Base-by-base conservation (phyloP, 1,284 basidiomycete species). In the Fomes fomentarius region DNA sequence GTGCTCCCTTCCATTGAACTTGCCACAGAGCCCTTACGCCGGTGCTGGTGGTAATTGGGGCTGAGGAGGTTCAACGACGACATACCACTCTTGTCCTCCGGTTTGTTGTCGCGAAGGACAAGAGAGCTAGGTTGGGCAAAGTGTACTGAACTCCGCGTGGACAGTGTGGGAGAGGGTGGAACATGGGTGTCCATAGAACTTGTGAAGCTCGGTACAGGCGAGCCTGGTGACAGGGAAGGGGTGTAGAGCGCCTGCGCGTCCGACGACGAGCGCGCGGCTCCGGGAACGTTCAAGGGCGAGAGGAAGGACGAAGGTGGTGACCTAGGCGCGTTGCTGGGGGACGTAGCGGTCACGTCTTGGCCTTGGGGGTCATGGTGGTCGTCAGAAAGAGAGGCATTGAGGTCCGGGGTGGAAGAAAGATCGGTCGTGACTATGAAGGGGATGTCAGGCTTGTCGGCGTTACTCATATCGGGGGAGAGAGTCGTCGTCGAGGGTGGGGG, bases 161-260 rank as follows among this genome's bases (percentile, higher is more conserved):
- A 89, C 10, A 89, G 75, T 0, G 89, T 90, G 1, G 89, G 89
- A 0, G 88, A 91, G 0, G 89, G 87, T 0, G 87, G 89, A 0
- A 72, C 70, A 35, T 51, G 63, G 19, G 37, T 69, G 8, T 77
- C 74, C 14, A 76, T 73, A 0, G 78, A 79, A 25, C 64, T 66
- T 9, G 63, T 58, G 45, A 68, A 69, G 24, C 64, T 62, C 1
- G 68, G 67, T 3, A 68, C 66, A 3, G 63, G 63, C 1, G 66
- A 61, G 31, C 63, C 64, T 1, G 55, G 57, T 10, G 62, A 62
- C 17, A 63, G 39, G 40, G 60, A 52, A n/a, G 60, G 63, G 9
- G 63, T 54, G 47, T 51, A 49, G 3, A 60, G 55, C 10, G 52
- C 46, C 26, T 44, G 58, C 15, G 53, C 61, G 22, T 64, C 64